Conservation (phyloP, 148 eudicot species). For the Agrostemma githago region DNA sequence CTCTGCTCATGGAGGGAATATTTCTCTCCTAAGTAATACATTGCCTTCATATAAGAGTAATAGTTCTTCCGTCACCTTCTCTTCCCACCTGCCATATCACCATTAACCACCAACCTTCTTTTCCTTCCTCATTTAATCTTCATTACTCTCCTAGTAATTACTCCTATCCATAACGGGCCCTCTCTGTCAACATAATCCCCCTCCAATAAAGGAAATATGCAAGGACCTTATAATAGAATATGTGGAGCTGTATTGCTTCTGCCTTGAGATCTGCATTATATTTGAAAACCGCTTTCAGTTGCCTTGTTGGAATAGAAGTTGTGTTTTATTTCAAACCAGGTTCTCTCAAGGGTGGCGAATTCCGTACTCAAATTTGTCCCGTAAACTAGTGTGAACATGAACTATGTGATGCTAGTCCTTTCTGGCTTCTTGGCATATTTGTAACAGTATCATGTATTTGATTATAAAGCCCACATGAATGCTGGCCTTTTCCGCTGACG, state of each 20-base stretch:
- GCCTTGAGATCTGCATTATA: conserved; percentile 2
- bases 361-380: background rate
- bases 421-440: background rate
- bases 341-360: background rate
- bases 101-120: too few relatives aligned
- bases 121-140: too few relatives aligned
- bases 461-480: background rate
- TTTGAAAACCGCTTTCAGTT: background rate
- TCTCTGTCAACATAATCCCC: background rate
- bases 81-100: too few relatives aligned
- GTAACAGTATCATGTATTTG: background rate
- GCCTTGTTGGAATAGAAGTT: background rate
- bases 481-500: background rate
- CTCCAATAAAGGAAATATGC: background rate
- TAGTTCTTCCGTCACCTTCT: too few relatives aligned
- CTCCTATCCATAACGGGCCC: too few relatives aligned
- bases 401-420: conserved; percentile 1
- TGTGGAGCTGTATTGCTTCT: background rate
- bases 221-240: background rate
- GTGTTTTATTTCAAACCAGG: background rate
- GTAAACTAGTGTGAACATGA: background rate
- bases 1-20: too few relatives aligned
- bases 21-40: too few relatives aligned
- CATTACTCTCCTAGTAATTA: too few relatives aligned
- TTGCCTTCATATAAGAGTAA: too few relatives aligned